Evolutionary conservation across 371 early-diverging fungal genomes (phyloP), one percentile per base, ranked within the genome.

Genomic region (Blyttiomyces sp.): DNA sequence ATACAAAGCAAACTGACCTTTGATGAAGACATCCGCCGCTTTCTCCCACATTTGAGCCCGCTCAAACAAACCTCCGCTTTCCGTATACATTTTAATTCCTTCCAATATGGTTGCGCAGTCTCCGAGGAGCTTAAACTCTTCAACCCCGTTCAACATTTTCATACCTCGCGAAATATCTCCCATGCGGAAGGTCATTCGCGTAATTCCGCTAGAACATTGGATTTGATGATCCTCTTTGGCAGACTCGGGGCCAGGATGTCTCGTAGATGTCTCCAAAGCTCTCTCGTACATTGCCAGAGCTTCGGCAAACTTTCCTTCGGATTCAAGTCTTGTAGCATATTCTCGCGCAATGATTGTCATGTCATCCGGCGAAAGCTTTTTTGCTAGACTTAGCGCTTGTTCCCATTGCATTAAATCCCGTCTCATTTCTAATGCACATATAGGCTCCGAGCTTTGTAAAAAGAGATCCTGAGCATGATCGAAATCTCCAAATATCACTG

Each of bases 101-200:
- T 79, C 72, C 43, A 82, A 48, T 9, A 82, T 75, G 23, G 28
- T 36, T 11, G 63, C 82, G 49, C 76, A 75, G 4, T 82, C 82
- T 11, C 21, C 21, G 30, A 76, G 48, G 4, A 82, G 61, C 51
- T 66, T 61, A 44, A 44, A 23, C 27, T 82, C 78, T 6, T 63
- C 65, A 11, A 61, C 57, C 4, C 57, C 72, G 6, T 34, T 45
- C 32, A 81, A 36, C 70, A 76, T 69, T 28, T 65, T 70, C 69
- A 79, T 71, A n/a, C 76, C 82, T 4, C 75, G 57, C 31, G 68
- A 43, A 26, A 79, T 63, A 52, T 81, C 82, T 16, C 82, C 81
- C 48, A 73, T 50, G 30, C 76, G 54, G 32, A 80, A 57, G 7
- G 76, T 73, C 68, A 72, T 79, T 24, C 77, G 42, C 11, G 76